These are phyloP conservation scores for Castanea crenata DNA, from an alignment of 306 rosid genomes.

Conservation along the genomic window DNA sequence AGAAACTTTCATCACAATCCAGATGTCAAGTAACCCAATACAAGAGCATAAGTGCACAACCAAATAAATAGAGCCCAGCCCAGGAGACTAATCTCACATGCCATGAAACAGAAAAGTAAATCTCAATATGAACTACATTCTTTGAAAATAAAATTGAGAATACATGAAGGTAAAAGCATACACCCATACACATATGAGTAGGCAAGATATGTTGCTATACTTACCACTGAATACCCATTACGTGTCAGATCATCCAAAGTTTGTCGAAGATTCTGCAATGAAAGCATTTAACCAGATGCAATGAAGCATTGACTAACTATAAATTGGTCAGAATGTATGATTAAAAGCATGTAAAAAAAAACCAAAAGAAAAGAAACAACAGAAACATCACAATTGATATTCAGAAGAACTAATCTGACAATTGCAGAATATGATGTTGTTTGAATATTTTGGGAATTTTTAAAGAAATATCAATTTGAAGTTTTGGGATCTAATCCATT, in stretches of 20 bases:
- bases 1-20: background rate
- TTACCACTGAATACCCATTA: constrained; percentile 91
- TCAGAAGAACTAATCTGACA: background rate
- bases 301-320: constrained; percentile 18
- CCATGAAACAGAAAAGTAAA: no score
- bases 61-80: background rate
- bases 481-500: background rate
- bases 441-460: background rate
- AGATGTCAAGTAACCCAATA: background rate
- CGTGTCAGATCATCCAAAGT: constrained; percentile 86
- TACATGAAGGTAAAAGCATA: background rate
- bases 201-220: constrained; percentile 20
- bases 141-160: background rate
- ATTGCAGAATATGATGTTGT: background rate
- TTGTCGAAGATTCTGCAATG: constrained; percentile 90
- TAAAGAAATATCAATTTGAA: background rate
- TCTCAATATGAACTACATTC: background rate
- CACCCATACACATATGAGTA: background rate
- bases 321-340: background rate
- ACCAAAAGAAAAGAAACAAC: background rate
- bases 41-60: background rate
- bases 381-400: background rate
- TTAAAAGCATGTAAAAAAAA: background rate
- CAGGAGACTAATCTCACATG: background rate
- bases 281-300: constrained; percentile 14